Base-by-base conservation (phyloP, 2,329 filamentous ascomycete species). In the Teratosphaeria nubilosa region DNA sequence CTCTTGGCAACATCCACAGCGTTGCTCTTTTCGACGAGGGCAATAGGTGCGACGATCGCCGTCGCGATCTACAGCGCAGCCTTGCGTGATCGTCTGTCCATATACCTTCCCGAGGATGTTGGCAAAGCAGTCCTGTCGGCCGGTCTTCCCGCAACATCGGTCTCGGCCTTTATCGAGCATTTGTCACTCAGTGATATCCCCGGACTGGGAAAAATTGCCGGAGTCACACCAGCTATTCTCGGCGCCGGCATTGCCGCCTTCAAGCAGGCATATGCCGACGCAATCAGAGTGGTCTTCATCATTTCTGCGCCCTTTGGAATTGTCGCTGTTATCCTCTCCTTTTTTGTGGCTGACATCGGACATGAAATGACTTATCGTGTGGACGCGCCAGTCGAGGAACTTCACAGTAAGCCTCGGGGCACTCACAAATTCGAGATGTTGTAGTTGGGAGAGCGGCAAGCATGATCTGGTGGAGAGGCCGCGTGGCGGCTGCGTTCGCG, bases 21-120 rank as follows among this genome's bases (percentile, higher is more conserved):
- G 24, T 41, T 63, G 4, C 56, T 54, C 1, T 59, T 56, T 5
- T 58, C 57, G 2, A 53, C 60, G 3, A 30, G 64, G 22, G 58
- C 62, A 3, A 56, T 64, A 0, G 71, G 70, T 6, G 70, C 73
- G 7, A 73, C 71, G 2, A 66, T 76, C 32, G 71, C 73, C 11
- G 70, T 73, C 5, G 70, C 74, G 7, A 72, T 77, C 7, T 77
- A 76, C 60, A 70, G 69, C 5, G 70, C 72, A 1, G 74, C 76
- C 45, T 60, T 77, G 9, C 70, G 66, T 27, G 74, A 75, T 58
- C 69, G 75, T 2, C 66, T 76, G 2, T 62, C 66, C 1, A 65
- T 61, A 5, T 74, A 73, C 0, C 68, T 77, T 2, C 71, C 74
- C 1, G 60, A 64, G 7, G 68, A 72, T 48, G 66, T 77, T 5